These are phyloP conservation scores for Naganishia sp. DNA, from an alignment of 1,284 basidiomycete genomes.

Conservation along the genomic window DNA sequence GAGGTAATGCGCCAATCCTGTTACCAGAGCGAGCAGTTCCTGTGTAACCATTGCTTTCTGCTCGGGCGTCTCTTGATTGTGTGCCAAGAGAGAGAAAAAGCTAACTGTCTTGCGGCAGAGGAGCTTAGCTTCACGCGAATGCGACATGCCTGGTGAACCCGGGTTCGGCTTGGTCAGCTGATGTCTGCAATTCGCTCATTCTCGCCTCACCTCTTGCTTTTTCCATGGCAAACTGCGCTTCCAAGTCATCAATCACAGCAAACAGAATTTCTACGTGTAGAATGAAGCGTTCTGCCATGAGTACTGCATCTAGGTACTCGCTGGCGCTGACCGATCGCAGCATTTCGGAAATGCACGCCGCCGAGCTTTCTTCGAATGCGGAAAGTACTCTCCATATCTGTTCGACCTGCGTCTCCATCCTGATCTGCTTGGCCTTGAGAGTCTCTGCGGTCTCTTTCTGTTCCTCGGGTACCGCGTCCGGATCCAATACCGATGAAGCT, in stretches of 20 bases:
- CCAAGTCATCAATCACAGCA: constrained; percentile 93
- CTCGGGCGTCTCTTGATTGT: constrained; percentile 87
- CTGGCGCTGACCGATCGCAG: constrained; percentile 94
- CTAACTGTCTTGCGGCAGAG: constrained; percentile 98
- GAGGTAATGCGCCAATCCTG: constrained; percentile 96
- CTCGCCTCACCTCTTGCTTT: constrained; percentile 72
- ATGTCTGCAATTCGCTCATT: neutral
- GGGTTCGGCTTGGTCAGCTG: constrained; percentile 15
- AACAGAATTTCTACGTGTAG: constrained; percentile 98
- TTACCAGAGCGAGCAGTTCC: constrained; percentile 95
- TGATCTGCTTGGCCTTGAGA: constrained; percentile 86
- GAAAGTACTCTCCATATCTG: constrained; percentile 99
- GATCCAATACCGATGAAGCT: constrained; percentile 47
- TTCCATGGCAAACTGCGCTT: constrained; percentile 80
- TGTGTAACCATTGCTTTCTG: constrained; percentile 62
- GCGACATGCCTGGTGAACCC: constrained; percentile 77
- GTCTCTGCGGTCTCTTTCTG: constrained; percentile 73
- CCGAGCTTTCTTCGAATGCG: constrained; percentile 96
- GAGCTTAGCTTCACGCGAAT: constrained; percentile 96
- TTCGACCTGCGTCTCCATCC: constrained; percentile 97
- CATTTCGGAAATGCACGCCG: constrained; percentile 99
- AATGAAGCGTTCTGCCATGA: constrained; percentile 98
- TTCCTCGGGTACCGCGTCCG: constrained; percentile 70
- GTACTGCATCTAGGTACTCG: constrained; percentile 91
- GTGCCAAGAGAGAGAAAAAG: constrained; percentile 86